Evolutionary conservation across 306 rosid species (phyloP), one percentile per base, ranked within the genome.

Genomic region (Cicer pinnatifidum): DNA sequence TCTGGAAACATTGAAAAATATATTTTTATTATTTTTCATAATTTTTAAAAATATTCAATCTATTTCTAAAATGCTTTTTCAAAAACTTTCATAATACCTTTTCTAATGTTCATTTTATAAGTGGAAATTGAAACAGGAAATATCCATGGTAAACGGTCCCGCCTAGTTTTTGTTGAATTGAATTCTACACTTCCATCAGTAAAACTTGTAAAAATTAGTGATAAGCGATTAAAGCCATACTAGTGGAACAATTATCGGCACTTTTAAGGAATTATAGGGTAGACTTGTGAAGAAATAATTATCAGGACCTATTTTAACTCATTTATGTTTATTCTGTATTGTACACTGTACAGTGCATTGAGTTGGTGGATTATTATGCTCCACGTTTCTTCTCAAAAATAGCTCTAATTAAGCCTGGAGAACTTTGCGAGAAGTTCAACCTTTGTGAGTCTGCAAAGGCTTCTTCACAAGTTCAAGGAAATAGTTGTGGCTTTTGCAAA

Each of bases 401-500:
- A 43, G 76, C 91, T 81, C 65, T 83, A 19, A 9, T 87, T 69
- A 76, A 78, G 62, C 89, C 99, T 9, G 68, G 47, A 71, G 79
- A 76, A 33, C 79, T 94, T 62, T 91, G 99, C 81, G 77, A 50
- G 75, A 80, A 57, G 76, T 71, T 71, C 65, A 43, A 72, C 77
- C 80, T 91, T 41, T 94, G 99, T 59, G 67, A 83, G 62, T 57
- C 86, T 78, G 86, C 70, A 9, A 64, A 20, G 48, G 15, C 86
- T 69, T 83, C 87, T 52, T 80, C 84, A 39, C 80, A 74, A 75
- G 76, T 87, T 82, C 82, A 69, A 39, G 86, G 80, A 78, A 85
- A 88, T 81, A 86, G 88, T 72, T 91, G 97, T 75, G 92, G 48
- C 9, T 73, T 82, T 52, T 90, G 99, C 81, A 92, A 82, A 81